Evolutionary conservation across 2,329 filamentous ascomycete genomes (phyloP).

Genomic region (Cylindrodendrum hubeiense): DNA sequence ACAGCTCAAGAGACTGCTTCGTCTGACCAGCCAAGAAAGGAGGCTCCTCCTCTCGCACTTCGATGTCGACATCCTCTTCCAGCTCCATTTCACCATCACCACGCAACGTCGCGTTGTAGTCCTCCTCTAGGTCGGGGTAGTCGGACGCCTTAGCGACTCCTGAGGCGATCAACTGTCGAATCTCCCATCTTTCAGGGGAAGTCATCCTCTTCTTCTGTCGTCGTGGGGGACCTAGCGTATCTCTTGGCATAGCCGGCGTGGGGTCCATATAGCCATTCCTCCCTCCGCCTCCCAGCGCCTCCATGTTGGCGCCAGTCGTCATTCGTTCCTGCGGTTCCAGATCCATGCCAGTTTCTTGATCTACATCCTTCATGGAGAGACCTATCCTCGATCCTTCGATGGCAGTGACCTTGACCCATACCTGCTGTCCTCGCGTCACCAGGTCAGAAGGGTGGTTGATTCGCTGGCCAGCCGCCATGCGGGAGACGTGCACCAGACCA

Average conservation of each 20-base stretch:
- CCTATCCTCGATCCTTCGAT: constrained; percentile 86
- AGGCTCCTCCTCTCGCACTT: constrained; percentile 95
- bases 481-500: constrained; percentile 93
- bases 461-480: constrained; percentile 84
- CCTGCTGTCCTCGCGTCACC: constrained; percentile 81
- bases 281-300: constrained; percentile 76
- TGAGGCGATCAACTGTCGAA: constrained; percentile 94
- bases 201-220: constrained; percentile 92
- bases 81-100: constrained; percentile 91
- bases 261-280: constrained; percentile 69
- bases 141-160: constrained; percentile 93
- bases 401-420: constrained; percentile 94
- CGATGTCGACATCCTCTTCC: constrained; percentile 97
- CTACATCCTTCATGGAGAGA: constrained; percentile 96
- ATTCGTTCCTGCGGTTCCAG: constrained; percentile 82
- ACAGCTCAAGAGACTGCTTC: constrained; percentile 94
- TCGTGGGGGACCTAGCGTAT: constrained; percentile 59
- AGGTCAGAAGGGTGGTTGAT: constrained; percentile 95
- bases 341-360: constrained; percentile 89
- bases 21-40: constrained; percentile 97
- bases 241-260: constrained; percentile 45
- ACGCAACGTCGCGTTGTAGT: constrained; percentile 88
- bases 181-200: constrained; percentile 97
- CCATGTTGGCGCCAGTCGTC: constrained; percentile 91
- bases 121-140: constrained; percentile 94